Conservation (phyloP, 1,139 yeast species). For the Saccharomyces hybrid region DNA sequence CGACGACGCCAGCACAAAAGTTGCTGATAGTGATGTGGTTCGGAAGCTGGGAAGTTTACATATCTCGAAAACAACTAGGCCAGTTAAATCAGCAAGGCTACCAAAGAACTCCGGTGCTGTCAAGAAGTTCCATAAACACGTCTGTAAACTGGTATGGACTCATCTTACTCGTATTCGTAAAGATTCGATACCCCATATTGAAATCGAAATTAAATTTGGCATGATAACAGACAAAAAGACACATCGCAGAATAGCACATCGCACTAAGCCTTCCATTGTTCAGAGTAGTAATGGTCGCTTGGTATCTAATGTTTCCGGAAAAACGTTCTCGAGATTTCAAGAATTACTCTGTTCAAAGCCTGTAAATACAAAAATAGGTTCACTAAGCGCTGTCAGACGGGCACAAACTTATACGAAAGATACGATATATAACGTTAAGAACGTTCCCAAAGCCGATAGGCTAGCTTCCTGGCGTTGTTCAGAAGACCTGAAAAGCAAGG, state of each 20-base stretch:
- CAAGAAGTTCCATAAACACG: not conserved
- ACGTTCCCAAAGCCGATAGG: not conserved
- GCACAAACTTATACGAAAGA: not conserved
- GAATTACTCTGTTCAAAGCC: not conserved
- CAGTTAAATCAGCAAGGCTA: not conserved
- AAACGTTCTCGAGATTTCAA: not conserved
- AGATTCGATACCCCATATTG: not conserved
- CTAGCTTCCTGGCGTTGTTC: not conserved
- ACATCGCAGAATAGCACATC: not conserved
- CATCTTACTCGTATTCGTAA: not conserved
- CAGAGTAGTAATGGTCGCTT: not conserved
- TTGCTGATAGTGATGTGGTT: not conserved
- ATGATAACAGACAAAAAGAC: not conserved
- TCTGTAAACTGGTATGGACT: not conserved
- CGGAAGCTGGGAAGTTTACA: not conserved
- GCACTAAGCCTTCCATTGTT: not conserved
- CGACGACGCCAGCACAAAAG: not conserved
- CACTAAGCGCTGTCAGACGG: not conserved
- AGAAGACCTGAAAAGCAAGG: not conserved
- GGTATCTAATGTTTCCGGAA: not conserved
- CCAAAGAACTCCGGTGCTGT: not conserved
- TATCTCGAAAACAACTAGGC: not conserved
- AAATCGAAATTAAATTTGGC: not conserved
- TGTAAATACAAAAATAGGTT: not conserved
- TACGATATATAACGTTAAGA: not conserved